Percentiles rank a stretch among this genome's conserved stretches.
Evolutionary conservation across 352 stramenopile species (phyloP).

Genomic region (Phytophthora constricta): DNA sequence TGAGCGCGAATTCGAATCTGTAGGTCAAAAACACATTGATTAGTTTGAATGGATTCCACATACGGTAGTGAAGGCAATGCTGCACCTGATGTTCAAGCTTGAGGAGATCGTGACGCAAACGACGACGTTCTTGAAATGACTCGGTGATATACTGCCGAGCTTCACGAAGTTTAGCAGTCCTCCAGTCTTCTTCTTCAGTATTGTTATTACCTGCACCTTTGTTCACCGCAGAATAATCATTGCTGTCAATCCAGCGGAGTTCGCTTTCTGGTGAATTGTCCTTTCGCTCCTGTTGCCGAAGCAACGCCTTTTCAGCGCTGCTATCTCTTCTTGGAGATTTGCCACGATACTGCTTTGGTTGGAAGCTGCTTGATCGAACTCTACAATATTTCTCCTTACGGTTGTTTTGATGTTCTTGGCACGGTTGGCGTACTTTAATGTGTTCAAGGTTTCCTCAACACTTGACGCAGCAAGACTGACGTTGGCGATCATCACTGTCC

Average conservation of each 20-base stretch:
- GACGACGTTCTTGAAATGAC: conserved; percentile 89
- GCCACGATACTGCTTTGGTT: conserved; percentile 90
- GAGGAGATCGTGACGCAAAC: conserved; percentile 74
- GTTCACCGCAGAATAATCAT: conserved; percentile 8
- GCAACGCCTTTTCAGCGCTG: conserved; percentile 74
- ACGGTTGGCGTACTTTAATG: conserved; percentile 93
- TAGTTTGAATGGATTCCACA: neutral
- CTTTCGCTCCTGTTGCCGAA: conserved; percentile 35
- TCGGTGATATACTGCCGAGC: conserved; percentile 76
- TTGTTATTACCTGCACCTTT: conserved; percentile 34
- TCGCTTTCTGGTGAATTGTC: conserved; percentile 3
- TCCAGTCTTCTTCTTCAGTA: conserved; percentile 27
- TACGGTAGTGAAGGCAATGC: neutral
- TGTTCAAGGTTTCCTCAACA: conserved; percentile 94
- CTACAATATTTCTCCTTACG: conserved; percentile 86
- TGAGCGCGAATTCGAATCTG: conserved; percentile 20
- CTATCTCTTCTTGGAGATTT: conserved; percentile 88
- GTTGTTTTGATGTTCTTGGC: conserved; percentile 96
- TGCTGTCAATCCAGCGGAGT: conserved; percentile 23
- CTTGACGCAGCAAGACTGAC: conserved; percentile 80
- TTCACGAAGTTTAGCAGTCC: conserved; percentile 39
- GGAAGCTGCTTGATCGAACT: conserved; percentile 83
- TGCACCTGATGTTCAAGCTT: conserved; percentile 80
- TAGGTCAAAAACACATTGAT: conserved; percentile 7
- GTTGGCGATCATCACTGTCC: conserved; percentile 95